These are phyloP conservation scores for Xylaria longipes DNA, from an alignment of 495 filamentous ascomycete species.

Conservation along the genomic window DNA sequence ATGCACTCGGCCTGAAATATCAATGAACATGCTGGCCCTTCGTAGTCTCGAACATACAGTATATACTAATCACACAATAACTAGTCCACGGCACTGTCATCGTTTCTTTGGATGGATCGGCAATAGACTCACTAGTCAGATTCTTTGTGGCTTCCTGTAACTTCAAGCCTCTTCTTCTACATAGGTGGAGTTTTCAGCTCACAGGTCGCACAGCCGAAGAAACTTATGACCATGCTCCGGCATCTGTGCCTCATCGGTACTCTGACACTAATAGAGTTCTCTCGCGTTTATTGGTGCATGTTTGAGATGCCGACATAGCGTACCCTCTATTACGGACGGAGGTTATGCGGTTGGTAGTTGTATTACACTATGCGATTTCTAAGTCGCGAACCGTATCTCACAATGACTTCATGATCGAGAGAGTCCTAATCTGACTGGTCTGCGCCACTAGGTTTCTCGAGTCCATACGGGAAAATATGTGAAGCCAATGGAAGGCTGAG, in stretches of 20 bases:
- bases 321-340: no score
- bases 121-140: background rate
- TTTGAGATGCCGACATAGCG: background rate
- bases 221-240: background rate
- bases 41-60: background rate
- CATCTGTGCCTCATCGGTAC: background rate
- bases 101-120: background rate
- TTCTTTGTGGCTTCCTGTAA: background rate
- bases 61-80: background rate
- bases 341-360: background rate
- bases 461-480: background rate
- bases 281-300: background rate
- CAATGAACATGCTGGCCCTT: background rate
- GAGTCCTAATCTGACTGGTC: background rate
- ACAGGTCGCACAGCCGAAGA: background rate
- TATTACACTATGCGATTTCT: background rate
- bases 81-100: background rate
- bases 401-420: background rate
- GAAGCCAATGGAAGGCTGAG: background rate
- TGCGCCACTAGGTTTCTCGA: background rate
- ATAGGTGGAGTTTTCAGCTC: slow-evolving; percentile 15
- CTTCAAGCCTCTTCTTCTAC: background rate
- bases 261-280: background rate
- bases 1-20: slow-evolving; percentile 31
- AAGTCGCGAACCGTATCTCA: background rate